Evolutionary conservation across 2,329 filamentous ascomycete species (phyloP), one percentile per base, ranked within the genome.

Genomic region (Penicillium sp.): DNA sequence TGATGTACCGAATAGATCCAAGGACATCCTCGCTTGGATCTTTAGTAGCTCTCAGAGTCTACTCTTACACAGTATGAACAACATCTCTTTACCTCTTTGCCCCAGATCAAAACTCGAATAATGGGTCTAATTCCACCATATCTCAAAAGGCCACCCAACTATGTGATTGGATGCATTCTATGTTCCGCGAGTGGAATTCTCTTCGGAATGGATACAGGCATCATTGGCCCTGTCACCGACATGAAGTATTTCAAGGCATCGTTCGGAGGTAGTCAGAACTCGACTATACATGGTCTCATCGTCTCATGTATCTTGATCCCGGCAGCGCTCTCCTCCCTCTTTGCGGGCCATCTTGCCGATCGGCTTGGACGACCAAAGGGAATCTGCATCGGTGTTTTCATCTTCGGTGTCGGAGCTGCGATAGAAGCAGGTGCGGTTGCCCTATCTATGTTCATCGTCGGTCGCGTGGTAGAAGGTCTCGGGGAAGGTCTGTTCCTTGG

Each of bases 281-380:
- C 80, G 1, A 75, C 74, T 0, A 62, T 82, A 4, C 77, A 79
- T 44, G 82, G 82, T 0, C 70, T 84, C 13, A 76, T 79, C 1
- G 80, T 86, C 3, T 83, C 81, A 0, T 74, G 75, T 2, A 80
- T 85, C 46, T 67, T 84, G 41, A 72, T 85, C 27, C 77, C 81
- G 0, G 81, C 79, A 4, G 76, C 76, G 0, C 60, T 82, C 10
- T 77, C 80, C 1, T 81, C 81, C 0, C 69, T 84, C 30, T 78
- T 83, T 49, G 80, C 79, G 0, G 76, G 82, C 0, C 72, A 78
- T 52, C 70, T 84, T 2, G 77, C 72, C 5, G 77, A 77, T 57
- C 70, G 62, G 54, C 72, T 78, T 4, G 81, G 81, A 0, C 72
- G 80, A 10, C 67, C 77, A 0, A 68, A 67, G 13, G 72, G 74